Evolutionary conservation across 805 yeast genomes (phyloP), one percentile per base, ranked within the genome.

Genomic region (Nakazawaea laoshanensis): DNA sequence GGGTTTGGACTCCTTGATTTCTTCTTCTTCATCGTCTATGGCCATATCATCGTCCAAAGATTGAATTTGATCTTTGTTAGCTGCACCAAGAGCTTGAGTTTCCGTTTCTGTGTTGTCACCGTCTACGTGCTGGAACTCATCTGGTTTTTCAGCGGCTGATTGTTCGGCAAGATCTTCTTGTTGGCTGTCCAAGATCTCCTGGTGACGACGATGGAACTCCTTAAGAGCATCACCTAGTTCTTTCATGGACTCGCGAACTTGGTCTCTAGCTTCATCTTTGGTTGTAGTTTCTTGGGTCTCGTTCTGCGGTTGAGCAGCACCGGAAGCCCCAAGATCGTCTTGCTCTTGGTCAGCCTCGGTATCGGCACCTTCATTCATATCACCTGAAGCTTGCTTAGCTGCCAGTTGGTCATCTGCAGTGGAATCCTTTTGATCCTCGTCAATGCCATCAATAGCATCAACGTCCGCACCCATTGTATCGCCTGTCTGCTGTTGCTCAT

Each of bases 1-100:
- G 9, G 36, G 39, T n/a, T 53, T 55, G 6, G 48, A 50, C 12
- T 55, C 58, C 7, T 36, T 42, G 13, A 56, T 61, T 12, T 54
- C 58, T 7, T 55, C 61, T 11, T 57, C 57, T 7, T 76, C 84
- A 42, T 84, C 94, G 36, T 84, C 92, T 43, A 84, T 79, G 1
- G 89, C 92, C 68, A 68, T 74, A 7, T 80, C 82, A 36, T 84
- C 87, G 50, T 87, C 79, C 38, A 88, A 69, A 1, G 77, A 53
- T 50, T 85, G 92, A 11, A 71, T 61, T 47, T 82, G 87, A 29
- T 87, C 95, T 46, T 77, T 70, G 39, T 75, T 74, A 5, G 96
- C 94, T 27, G 88, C 77, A 15, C 97, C 97, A 32, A 92, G 59
- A 1, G 97, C 98, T 54, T 92, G 97, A 0, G 95, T 84, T 31